Evolutionary conservation across 1,284 basidiomycete genomes (phyloP), one percentile per base, ranked within the genome.

Genomic region (Phylloboletellus chloephorus): DNA sequence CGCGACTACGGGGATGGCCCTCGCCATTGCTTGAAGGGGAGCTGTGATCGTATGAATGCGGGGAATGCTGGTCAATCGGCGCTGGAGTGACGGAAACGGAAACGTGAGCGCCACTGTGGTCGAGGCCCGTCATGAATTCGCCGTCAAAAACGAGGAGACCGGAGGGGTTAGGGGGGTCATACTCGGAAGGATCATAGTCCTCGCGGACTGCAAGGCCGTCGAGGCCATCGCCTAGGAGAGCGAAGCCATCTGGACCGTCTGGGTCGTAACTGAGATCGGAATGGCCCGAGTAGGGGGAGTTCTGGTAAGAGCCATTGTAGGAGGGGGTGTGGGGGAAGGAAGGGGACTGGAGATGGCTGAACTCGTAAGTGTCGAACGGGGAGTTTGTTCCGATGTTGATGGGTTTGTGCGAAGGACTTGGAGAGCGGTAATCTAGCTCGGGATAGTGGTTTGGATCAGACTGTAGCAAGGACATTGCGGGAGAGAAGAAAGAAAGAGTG

Each of bases 171-270:
- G 79, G 78, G 9, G 65, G 56, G 66, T 87, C 82, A 68, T 75
- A 86, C 39, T 82, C 76, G 31, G 70, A 60, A 4, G 81, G 82
- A 57, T 84, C 76, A 72, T 86, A 85, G 19, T 75, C 74, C 34
- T 71, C 66, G 8, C 55, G 55, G 43, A 53, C 51, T 36, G 58
- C 49, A 33, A 67, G 54, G 33, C 51, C 57, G 23, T 65, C 61
- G 21, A 58, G 57, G 9, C 64, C 61, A 38, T 66, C 66, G 2
- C 68, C 65, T 15, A 72, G 71, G 41, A 74, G 52, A 37, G 50
- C 58, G 24, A 68, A 62, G 35, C 59, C 47, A 32, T 73, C 69
- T 35, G 73, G 57, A 13, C 56, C 68, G 29, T 72, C 68, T 30
- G 64, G 66, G 54, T 68, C 67, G 59, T 75, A 77, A 43, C 70